These are phyloP conservation scores for Zostera marina DNA, from an alignment of 116 monocot species.

Conservation along the genomic window DNA sequence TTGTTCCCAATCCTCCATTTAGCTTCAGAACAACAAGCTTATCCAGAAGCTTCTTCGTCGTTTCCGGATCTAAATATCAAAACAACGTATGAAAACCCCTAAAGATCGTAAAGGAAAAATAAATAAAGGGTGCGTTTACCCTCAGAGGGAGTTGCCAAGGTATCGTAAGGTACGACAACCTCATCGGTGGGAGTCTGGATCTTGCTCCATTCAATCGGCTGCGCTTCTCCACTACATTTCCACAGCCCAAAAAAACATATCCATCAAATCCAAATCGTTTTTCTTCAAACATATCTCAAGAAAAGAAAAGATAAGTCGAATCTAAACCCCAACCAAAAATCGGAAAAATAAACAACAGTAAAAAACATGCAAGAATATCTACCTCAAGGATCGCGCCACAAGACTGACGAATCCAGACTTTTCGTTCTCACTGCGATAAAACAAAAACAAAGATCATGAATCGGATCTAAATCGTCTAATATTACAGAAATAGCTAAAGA, in stretches of 20 bases:
- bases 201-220: constrained; percentile 94
- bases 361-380: neutral
- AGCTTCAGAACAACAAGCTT: constrained; percentile 96
- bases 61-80: constrained; percentile 40
- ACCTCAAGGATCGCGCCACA: constrained; percentile 52
- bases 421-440: constrained; percentile 37
- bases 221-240: constrained; percentile 63
- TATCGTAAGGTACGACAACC: constrained; percentile 48
- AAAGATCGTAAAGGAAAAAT: too few relatives aligned
- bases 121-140: too few relatives aligned
- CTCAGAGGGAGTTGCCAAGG: too few relatives aligned
- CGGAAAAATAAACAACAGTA: too few relatives aligned
- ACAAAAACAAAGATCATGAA: neutral
- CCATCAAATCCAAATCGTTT: neutral
- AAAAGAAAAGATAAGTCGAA: neutral
- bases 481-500: neutral
- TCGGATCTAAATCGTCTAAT: constrained; percentile 2
- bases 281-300: neutral
- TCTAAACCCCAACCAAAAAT: too few relatives aligned
- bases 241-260: neutral
- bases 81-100: too few relatives aligned
- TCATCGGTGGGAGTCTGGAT: constrained; percentile 92
- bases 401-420: constrained; percentile 60
- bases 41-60: constrained; percentile 74
- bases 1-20: constrained; percentile 93